A percentile compares a stretch with the other conserved stretches of the same genome.
These are phyloP conservation scores for Aspergillus carbonarius DNA, from an alignment of 2,329 filamentous ascomycete genomes.

Conservation along the genomic window DNA sequence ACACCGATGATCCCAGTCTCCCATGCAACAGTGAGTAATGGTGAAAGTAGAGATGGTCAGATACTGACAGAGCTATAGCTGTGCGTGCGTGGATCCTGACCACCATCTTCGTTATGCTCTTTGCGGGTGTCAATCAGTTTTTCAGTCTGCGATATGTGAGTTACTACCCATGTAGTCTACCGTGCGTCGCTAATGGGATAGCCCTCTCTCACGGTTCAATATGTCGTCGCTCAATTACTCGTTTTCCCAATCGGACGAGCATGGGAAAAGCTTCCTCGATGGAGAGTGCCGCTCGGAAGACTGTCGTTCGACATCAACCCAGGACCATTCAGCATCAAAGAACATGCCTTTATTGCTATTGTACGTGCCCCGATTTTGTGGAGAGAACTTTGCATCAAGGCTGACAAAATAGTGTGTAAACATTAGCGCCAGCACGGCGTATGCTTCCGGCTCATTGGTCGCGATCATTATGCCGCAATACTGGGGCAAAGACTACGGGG, in stretches of 20 bases:
- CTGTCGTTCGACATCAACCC: slow-evolving; percentile 24
- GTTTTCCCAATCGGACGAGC: slow-evolving; percentile 22
- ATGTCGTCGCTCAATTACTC: slow-evolving; percentile 24
- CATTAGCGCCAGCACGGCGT: slow-evolving; percentile 28
- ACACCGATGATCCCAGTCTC: slow-evolving; percentile 34
- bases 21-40: slow-evolving; percentile 31
- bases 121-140: slow-evolving; percentile 26
- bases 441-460: slow-evolving; percentile 30
- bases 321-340: slow-evolving; percentile 23
- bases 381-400: background rate
- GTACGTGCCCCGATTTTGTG: slow-evolving; percentile 8
- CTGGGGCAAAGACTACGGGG: slow-evolving; percentile 34
- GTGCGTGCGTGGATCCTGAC: slow-evolving; percentile 32
- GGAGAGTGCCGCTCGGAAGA: slow-evolving; percentile 21
- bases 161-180: background rate
- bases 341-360: slow-evolving; percentile 26
- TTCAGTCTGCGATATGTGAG: slow-evolving; percentile 28
- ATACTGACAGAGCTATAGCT: slow-evolving; percentile 18
- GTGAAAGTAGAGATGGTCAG: background rate
- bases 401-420: slow-evolving; percentile 25
- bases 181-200: background rate
- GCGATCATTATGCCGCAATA: slow-evolving; percentile 37
- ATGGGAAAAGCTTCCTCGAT: slow-evolving; percentile 26
- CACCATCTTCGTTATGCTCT: slow-evolving; percentile 26
- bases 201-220: slow-evolving; percentile 24